Evolutionary conservation across 495 filamentous ascomycete genomes (phyloP).

Genomic region (Hypoxylon fragiforme): DNA sequence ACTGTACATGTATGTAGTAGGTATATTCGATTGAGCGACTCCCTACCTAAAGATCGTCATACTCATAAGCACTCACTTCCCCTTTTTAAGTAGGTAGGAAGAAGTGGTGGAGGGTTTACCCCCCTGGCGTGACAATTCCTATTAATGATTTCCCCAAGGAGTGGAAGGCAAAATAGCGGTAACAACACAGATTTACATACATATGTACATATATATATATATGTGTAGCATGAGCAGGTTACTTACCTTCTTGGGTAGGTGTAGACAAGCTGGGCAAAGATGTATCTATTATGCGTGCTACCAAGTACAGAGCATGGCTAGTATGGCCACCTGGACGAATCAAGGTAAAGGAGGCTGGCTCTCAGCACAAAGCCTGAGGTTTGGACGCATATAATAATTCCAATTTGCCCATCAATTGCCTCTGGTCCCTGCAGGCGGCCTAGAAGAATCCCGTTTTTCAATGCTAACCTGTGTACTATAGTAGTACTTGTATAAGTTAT

Average conservation of each 20-base stretch:
- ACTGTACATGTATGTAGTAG: background rate
- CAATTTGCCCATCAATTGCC: no score
- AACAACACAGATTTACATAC: background rate
- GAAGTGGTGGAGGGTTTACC: background rate
- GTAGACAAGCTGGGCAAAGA: no score
- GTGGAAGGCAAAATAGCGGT: background rate
- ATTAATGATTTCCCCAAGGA: background rate
- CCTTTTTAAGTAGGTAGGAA: slow-evolving; percentile 7
- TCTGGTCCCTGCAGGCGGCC: background rate
- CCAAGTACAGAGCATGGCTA: background rate
- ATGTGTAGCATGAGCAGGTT: no score
- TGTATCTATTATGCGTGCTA: background rate
- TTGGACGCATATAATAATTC: no score
- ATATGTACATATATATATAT: background rate
- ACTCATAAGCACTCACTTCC: background rate
- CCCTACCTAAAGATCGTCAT: background rate
- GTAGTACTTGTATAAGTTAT: no score
- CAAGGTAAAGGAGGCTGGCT: background rate
- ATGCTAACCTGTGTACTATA: no score
- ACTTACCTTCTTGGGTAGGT: no score
- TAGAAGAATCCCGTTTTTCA: background rate
- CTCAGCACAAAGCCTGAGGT: background rate
- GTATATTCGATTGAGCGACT: background rate
- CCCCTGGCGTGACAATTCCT: background rate
- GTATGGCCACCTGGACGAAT: background rate